Conservation (phyloP, 805 yeast genomes). For the Metschnikowia koreensis region DNA sequence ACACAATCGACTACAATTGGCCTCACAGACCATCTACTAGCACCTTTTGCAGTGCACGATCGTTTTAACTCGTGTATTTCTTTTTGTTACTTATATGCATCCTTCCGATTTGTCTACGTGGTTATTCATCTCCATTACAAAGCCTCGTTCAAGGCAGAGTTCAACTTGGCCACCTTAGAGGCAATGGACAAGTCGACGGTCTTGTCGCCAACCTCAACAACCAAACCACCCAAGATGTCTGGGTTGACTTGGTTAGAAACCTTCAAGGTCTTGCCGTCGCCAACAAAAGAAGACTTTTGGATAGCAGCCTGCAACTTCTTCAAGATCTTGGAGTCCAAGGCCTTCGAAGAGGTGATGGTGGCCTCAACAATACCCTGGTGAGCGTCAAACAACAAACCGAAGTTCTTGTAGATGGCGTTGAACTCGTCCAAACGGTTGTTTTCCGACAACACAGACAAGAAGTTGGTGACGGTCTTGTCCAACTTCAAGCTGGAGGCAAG, state of each 20-base stretch:
- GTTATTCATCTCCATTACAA: slow-evolving; percentile 46
- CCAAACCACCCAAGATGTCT: slow-evolving; percentile 90
- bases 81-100: slow-evolving; percentile 8
- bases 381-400: slow-evolving; percentile 78
- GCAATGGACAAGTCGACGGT: slow-evolving; percentile 92
- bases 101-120: background rate
- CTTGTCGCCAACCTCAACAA: slow-evolving; percentile 94
- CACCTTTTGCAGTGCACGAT: background rate
- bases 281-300: slow-evolving; percentile 75
- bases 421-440: slow-evolving; percentile 87
- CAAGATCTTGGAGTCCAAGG: slow-evolving; percentile 78
- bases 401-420: slow-evolving; percentile 63
- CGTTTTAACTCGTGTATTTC: background rate
- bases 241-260: slow-evolving; percentile 81
- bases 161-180: slow-evolving; percentile 80
- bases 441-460: slow-evolving; percentile 82
- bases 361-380: slow-evolving; percentile 92
- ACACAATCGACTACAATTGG: no score
- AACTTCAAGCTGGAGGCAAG: slow-evolving; percentile 48
- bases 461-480: slow-evolving; percentile 74
- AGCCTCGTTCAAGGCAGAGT: slow-evolving; percentile 83
- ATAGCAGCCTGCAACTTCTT: slow-evolving; percentile 77
- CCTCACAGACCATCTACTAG: no score
- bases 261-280: slow-evolving; percentile 81
- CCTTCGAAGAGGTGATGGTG: slow-evolving; percentile 80